Evolutionary conservation across 2,329 filamentous ascomycete species (phyloP), one percentile per base, ranked within the genome.

Genomic region (Xylariales sp.): DNA sequence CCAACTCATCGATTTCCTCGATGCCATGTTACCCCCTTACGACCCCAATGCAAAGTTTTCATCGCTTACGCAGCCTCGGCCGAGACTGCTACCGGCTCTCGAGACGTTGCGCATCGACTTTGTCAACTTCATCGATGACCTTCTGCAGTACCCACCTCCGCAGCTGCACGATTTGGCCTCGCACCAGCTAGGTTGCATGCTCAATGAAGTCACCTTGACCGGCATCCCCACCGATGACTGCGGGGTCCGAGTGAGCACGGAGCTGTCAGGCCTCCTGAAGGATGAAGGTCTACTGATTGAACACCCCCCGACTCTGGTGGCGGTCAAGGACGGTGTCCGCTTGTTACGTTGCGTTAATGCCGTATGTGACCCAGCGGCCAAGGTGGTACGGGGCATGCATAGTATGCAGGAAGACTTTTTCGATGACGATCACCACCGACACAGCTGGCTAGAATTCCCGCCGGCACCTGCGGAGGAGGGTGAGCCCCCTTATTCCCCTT

Each of bases 181-280:
- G 16, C 85, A 87, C 66, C 84, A 87, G 69, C 79, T 87, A 3
- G 84, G 84, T 2, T 86, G 83, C 69, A 85, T 81, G 3, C 73
- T 88, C 6, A 84, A 87, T 65, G 85, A 87, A 73, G 78, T 87
- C 48, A 80, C 84, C 54, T 73, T 87, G 28, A 87, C 85, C 0
- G 86, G 86, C 7, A 78, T 87, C 65, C 85, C 85, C 0, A 80
- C 78, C 48, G 84, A 86, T 63, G 82, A 85, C 18, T 78, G 80
- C 7, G 85, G 85, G 2, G 76, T 80, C 65, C 84, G 84, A 67
- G 82, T 82, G 12, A 80, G 80, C 7, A 78, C 78, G 3, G 84
- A 87, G 70, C 75, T 87, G 46, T 80, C 80, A n/a, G 84, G 84
- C 3, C 81, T 87, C 75, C 75, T 87, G 62, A 86, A 82, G 68